Evolutionary conservation across 345 rosid species (phyloP), one percentile per base, ranked within the genome.

Genomic region (Melaleuca quinquenervia): DNA sequence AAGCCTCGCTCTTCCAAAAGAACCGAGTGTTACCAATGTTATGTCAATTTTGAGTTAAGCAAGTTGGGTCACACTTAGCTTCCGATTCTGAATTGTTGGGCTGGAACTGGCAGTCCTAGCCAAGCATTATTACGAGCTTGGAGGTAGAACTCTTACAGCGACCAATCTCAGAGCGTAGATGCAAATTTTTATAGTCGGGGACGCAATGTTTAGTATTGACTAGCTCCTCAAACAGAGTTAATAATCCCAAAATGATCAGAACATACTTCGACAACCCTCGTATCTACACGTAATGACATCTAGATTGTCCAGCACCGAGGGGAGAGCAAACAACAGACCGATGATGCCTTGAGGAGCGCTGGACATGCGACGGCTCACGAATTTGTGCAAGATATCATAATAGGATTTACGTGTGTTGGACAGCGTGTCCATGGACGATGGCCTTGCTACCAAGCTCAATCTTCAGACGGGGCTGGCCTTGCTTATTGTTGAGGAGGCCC

Each of bases 51-150:
- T n/a, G n/a, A 55, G 60, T 55, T 55, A 55, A 3, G 24, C n/a
- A 13, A 9, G 60, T 10, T 12, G 27, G 9, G 24, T 10, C 12
- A 9, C n/a, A 0, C 12, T 2, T 22, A 55, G n/a, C 22, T 55
- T 5, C 24, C 0, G 27, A 55, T 55, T 55, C 14, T 4, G 27
- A 55, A n/a, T 55, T 55, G 13, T 55, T 13, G 60, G 27, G 60
- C 60, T 0, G 60, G n/a, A 55, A 24, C 10, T 10, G 14, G 11
- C 11, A 26, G 24, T 26, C 26, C 27, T 56, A 10, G 4, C 41
- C 41, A 14, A 56, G 62, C 29, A 56, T 11, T 41, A 41, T 41
- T 41, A 41, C 4, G 41, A 41, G 41, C 41, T 41, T 41, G 41
- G 41, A 41, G 41, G 41, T 41, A 41, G 41, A 41, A 41, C 41